phyloP scores from a whole-genome alignment of 2,329 filamentous ascomycete species.

The Chalara sp. region DNA sequence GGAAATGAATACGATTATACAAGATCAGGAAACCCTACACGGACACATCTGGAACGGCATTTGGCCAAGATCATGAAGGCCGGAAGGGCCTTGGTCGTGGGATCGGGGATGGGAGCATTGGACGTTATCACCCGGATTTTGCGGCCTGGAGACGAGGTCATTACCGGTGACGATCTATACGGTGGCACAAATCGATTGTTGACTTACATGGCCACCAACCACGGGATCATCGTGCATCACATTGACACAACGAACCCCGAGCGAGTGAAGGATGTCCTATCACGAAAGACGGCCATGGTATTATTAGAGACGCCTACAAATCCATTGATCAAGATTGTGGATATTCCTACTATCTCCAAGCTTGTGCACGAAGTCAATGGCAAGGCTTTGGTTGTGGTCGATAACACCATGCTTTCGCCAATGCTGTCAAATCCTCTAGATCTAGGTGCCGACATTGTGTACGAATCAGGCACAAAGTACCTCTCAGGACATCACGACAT shows the following conservation, averaged over 20 bases:
- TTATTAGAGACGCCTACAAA: slow-evolving; percentile 95
- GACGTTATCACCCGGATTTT: slow-evolving; percentile 93
- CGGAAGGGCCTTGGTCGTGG: slow-evolving; percentile 81
- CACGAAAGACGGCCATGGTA: slow-evolving; percentile 85
- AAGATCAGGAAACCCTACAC: slow-evolving; percentile 91
- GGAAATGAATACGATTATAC: slow-evolving; percentile 96
- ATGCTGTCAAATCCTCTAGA: slow-evolving; percentile 91
- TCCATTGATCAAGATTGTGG: slow-evolving; percentile 95
- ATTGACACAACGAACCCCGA: slow-evolving; percentile 84
- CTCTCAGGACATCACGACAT: slow-evolving; percentile 96
- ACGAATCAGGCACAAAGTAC: slow-evolving; percentile 97
- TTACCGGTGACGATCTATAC: slow-evolving; percentile 95
- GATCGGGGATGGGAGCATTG: slow-evolving; percentile 93
- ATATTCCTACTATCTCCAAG: slow-evolving; percentile 74
- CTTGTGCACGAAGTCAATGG: slow-evolving; percentile 72
- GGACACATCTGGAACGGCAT: slow-evolving; percentile 92
- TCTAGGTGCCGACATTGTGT: slow-evolving; percentile 89
- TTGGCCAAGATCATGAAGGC: slow-evolving; percentile 99
- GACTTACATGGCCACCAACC: slow-evolving; percentile 83
- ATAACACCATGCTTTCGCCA: slow-evolving; percentile 98
- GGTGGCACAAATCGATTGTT: slow-evolving; percentile 90
- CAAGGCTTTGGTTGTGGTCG: slow-evolving; percentile 78
- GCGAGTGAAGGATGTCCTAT: slow-evolving; percentile 61
- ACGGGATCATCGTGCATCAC: slow-evolving; percentile 90
- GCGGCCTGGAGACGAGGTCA: slow-evolving; percentile 89